Percentiles rank a stretch among this genome's conserved stretches.
phyloP scores from a whole-genome alignment of 352 stramenopile species.

The Pythium pyrilobum region DNA sequence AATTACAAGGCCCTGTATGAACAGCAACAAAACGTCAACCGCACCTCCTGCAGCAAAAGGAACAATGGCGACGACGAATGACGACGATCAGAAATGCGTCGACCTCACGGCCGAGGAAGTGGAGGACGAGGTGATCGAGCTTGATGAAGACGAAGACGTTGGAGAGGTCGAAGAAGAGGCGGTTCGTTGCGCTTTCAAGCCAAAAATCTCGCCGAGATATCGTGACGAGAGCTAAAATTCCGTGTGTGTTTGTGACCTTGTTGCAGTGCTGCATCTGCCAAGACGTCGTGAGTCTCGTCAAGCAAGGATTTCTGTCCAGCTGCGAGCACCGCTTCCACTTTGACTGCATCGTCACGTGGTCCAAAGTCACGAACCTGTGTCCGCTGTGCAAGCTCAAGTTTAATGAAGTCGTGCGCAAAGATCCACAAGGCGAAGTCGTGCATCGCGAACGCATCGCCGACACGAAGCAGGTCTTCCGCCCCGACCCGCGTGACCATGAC shows the following conservation, averaged over 20 bases:
- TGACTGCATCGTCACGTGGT: conserved; percentile 76
- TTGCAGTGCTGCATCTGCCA: conserved; percentile 79
- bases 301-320: conserved; percentile 45
- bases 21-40: not conserved
- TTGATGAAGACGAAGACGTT: conserved; percentile 12
- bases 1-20: not conserved
- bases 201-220: not conserved
- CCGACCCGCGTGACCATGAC: conserved; percentile 58
- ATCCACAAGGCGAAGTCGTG: conserved; percentile 30
- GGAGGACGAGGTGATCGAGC: conserved; percentile 3
- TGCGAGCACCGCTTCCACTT: conserved; percentile 86
- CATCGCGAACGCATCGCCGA: conserved; percentile 38
- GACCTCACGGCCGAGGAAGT: conserved; percentile 7
- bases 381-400: conserved; percentile 80
- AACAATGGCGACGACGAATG: conserved; percentile 7
- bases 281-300: conserved; percentile 46
- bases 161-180: conserved; percentile 22
- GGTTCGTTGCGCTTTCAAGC: not conserved
- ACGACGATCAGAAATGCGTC: not conserved
- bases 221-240: too few species aligned
- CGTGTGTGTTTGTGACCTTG: too few species aligned
- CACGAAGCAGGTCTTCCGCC: conserved; percentile 56
- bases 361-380: conserved; percentile 80
- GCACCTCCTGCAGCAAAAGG: not conserved
- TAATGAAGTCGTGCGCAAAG: conserved; percentile 35